These are phyloP conservation scores for Neurospora sp. DNA, from an alignment of 2,329 filamentous ascomycete species.

Conservation along the genomic window DNA sequence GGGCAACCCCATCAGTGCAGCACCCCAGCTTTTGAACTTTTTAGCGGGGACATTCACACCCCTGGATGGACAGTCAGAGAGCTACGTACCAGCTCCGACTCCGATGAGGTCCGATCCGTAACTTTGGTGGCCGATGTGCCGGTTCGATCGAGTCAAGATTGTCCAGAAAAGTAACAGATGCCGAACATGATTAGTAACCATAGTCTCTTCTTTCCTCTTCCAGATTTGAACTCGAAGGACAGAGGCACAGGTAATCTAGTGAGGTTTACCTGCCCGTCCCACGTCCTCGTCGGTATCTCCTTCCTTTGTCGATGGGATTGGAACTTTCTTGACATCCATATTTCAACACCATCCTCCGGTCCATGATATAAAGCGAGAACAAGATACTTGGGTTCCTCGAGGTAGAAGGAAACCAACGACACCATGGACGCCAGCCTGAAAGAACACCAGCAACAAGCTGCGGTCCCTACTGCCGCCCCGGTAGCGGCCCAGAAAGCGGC, in stretches of 20 bases:
- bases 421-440: slow-evolving; percentile 10
- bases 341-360: not conserved
- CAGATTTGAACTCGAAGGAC: not conserved
- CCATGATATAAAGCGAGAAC: not conserved
- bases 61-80: not conserved
- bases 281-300: not conserved
- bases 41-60: not conserved
- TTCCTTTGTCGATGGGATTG: not conserved
- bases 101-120: not conserved
- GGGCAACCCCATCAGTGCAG: not conserved
- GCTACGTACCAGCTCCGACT: not conserved
- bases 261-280: not conserved
- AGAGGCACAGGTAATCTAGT: not conserved
- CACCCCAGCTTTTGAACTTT: not conserved
- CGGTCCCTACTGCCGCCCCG: slow-evolving; percentile 6
- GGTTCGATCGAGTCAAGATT: not conserved
- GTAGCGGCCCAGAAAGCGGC: slow-evolving; percentile 11
- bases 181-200: not conserved
- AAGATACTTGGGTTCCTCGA: not conserved
- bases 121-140: not conserved
- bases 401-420: not conserved
- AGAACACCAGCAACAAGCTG: not conserved
- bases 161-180: not conserved
- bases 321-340: not conserved
- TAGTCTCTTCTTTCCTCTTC: not conserved